A percentile compares a stretch with the other conserved stretches of the same genome.
Conservation (phyloP, 441 rosid genomes). For the Adansonia rubrostipa region DNA sequence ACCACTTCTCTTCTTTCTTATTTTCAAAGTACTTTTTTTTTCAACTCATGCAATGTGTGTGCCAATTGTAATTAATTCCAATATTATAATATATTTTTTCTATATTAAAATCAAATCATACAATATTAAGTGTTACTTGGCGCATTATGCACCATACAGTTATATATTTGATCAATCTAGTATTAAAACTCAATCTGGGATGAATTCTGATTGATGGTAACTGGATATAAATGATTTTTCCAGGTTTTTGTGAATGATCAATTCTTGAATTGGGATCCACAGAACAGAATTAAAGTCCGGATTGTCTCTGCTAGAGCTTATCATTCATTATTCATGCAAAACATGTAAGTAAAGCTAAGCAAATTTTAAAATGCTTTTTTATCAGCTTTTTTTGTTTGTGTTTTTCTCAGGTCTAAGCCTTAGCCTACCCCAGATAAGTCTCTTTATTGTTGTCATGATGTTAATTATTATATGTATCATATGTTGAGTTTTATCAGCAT, state of each 20-base stretch:
- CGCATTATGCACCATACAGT: too few species aligned
- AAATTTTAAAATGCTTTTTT: background rate
- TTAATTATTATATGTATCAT: constrained; percentile 18
- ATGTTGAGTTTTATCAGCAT: constrained; percentile 7
- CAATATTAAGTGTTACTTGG: background rate
- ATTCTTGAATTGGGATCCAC: constrained; percentile 87
- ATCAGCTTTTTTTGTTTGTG: background rate
- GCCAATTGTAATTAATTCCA: too few species aligned
- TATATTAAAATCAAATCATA: too few species aligned
- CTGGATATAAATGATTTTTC: constrained; percentile 6
- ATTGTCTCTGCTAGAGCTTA: constrained; percentile 99
- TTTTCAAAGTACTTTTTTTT: too few species aligned
- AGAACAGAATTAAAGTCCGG: constrained; percentile 88
- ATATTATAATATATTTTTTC: too few species aligned
- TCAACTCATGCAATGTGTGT: too few species aligned
- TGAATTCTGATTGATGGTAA: background rate
- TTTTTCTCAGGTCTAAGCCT: constrained; percentile 27
- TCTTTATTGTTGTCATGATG: constrained; percentile 25
- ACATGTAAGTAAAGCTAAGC: constrained; percentile 72
- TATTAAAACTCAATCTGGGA: too few species aligned
- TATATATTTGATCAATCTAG: too few species aligned
- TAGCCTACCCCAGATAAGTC: constrained; percentile 29
- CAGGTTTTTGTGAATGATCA: constrained; percentile 94
- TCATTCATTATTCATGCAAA: constrained; percentile 96
- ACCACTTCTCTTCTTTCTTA: too few species aligned